phyloP scores from a whole-genome alignment of 1,139 yeast species.

The Geotrichum phurueaensis region DNA sequence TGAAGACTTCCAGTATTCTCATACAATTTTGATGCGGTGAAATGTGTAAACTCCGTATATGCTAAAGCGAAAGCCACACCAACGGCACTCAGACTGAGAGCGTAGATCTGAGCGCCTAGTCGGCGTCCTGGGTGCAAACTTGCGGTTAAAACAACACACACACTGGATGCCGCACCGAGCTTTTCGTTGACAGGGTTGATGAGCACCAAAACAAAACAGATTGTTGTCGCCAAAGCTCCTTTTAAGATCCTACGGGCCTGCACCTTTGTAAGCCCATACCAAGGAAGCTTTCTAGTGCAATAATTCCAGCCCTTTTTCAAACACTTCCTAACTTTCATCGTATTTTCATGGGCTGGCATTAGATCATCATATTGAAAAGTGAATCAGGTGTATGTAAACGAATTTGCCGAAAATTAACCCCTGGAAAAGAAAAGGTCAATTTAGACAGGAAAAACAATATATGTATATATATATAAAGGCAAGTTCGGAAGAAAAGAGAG shows the following conservation, averaged over 20 bases:
- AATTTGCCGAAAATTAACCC: background rate
- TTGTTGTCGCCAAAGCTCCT: conserved; percentile 38
- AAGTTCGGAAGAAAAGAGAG: too few species aligned
- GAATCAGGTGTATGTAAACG: background rate
- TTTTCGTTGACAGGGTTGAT: conserved; percentile 35
- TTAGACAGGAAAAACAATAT: too few species aligned
- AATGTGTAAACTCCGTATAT: conserved; percentile 40
- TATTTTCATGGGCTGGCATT: background rate
- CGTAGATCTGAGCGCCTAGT: conserved; percentile 44
- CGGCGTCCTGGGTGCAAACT: conserved; percentile 48
- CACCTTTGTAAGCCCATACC: conserved; percentile 17
- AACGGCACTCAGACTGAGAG: conserved; percentile 37
- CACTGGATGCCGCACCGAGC: conserved; percentile 41
- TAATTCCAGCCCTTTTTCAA: background rate
- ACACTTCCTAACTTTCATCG: background rate
- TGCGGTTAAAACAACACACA: conserved; percentile 43
- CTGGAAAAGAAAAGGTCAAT: background rate
- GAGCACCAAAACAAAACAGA: conserved; percentile 39
- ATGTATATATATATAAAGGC: too few species aligned
- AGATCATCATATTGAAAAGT: background rate
- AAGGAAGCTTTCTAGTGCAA: conserved; percentile 7
- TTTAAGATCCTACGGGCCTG: conserved; percentile 35
- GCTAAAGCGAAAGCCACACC: conserved; percentile 43
- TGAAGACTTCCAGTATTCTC: conserved; percentile 21
- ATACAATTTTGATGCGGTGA: conserved; percentile 37